A percentile compares a stretch with the other conserved stretches of the same genome.
Conservation (phyloP, 305 asterid genomes). For the Solanum hybrid region DNA sequence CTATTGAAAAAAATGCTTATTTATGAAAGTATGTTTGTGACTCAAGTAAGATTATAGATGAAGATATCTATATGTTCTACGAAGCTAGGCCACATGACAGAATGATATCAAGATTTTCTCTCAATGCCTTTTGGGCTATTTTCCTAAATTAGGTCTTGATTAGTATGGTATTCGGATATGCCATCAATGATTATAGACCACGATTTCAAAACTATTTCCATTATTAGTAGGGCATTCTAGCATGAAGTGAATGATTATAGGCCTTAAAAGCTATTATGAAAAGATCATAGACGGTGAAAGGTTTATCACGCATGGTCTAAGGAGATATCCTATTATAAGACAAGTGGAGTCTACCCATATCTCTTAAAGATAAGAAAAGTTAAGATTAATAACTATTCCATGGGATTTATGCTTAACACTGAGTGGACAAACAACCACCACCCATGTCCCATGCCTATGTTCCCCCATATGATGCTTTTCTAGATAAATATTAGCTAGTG, state of each 20-base stretch:
- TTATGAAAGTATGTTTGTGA: not conserved
- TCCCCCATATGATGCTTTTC: not conserved
- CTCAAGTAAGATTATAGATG: not conserved
- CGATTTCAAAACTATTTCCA: not conserved
- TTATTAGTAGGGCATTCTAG: not conserved
- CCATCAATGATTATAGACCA: not conserved
- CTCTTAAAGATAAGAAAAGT: not conserved
- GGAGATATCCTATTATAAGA: not conserved
- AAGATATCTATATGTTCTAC: not conserved
- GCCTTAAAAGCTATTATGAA: not conserved
- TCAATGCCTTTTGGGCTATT: not conserved
- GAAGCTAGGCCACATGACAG: not conserved
- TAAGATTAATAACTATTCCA: not conserved
- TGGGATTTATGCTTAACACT: not conserved
- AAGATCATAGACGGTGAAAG: not conserved
- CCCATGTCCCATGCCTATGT: not conserved
- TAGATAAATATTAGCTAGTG: not conserved
- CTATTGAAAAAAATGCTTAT: not conserved
- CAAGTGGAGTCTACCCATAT: not conserved
- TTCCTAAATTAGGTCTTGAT: not conserved
- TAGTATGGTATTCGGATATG: not conserved
- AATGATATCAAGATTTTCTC: not conserved
- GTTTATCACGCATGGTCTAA: not conserved
- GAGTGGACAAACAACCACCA: not conserved
- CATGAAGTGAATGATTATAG: not conserved